Conservation (phyloP, 129 eudicot species). For the Dittrichia graveolens region DNA sequence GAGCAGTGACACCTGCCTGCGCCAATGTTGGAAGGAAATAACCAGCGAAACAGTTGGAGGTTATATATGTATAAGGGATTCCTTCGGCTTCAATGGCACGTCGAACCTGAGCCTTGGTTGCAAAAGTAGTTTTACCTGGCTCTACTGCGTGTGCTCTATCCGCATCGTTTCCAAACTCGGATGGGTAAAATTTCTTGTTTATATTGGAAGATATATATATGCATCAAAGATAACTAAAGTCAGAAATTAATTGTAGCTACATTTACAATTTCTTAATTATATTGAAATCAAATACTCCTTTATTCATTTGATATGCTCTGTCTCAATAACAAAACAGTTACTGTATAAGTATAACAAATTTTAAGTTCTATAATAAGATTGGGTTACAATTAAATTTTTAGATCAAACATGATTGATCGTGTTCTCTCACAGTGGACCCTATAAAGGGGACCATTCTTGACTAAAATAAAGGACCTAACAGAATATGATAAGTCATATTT, state of each 20-base stretch:
- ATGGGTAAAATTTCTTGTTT: conserved; percentile 44
- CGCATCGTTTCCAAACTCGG: conserved; percentile 50
- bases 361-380: too few relatives aligned
- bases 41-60: conserved; percentile 36
- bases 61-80: conserved; percentile 41
- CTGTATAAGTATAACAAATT: too few relatives aligned
- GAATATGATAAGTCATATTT: too few relatives aligned
- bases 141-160: conserved; percentile 36
- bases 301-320: background rate
- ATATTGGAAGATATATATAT: too few relatives aligned
- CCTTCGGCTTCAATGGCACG: conserved; percentile 43
- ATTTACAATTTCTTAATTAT: background rate
- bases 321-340: background rate
- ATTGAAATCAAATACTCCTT: too few relatives aligned
- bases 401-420: too few relatives aligned
- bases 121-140: conserved; percentile 33
- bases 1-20: conserved; percentile 47
- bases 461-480: too few relatives aligned
- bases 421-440: too few relatives aligned
- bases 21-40: conserved; percentile 41
- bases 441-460: too few relatives aligned
- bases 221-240: background rate
- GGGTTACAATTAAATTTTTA: too few relatives aligned
- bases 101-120: conserved; percentile 32
- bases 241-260: background rate